A percentile compares a stretch with the other conserved stretches of the same genome.
phyloP scores from a whole-genome alignment of 2,329 filamentous ascomycete genomes.

The Chrysosporium keratinophilum region DNA sequence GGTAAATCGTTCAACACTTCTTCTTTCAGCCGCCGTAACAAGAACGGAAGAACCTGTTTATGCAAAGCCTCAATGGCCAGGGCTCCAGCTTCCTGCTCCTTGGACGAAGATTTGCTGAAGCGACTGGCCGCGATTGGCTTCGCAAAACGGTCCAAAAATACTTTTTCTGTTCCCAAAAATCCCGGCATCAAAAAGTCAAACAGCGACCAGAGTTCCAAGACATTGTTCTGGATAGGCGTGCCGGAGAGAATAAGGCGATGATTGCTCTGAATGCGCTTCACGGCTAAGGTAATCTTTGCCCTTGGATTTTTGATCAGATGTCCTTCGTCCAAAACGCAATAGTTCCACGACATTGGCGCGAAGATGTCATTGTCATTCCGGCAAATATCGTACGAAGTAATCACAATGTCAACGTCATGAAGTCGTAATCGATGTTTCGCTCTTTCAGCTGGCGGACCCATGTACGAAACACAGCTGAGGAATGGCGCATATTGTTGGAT shows the following conservation, averaged over 20 bases:
- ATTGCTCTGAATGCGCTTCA: conserved; percentile 82
- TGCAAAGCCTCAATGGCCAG: conserved; percentile 95
- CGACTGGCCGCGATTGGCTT: conserved; percentile 92
- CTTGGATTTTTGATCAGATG: conserved; percentile 98
- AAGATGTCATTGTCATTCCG: conserved; percentile 88
- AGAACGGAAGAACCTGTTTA: conserved; percentile 94
- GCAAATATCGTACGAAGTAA: conserved; percentile 97
- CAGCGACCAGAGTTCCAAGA: conserved; percentile 90
- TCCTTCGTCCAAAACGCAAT: conserved; percentile 91
- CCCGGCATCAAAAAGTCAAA: conserved; percentile 99
- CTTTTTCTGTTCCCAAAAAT: conserved; percentile 89
- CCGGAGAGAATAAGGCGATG: conserved; percentile 93
- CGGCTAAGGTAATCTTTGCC: conserved; percentile 86
- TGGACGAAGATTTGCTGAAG: conserved; percentile 93
- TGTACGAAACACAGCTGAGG: conserved; percentile 77
- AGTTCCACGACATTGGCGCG: conserved; percentile 83
- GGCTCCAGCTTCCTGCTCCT: conserved; percentile 94
- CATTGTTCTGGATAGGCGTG: conserved; percentile 96
- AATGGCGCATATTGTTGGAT: conserved; percentile 94
- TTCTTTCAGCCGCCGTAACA: conserved; percentile 90
- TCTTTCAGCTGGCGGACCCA: conserved; percentile 76
- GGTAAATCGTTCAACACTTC: conserved; percentile 93
- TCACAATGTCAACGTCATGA: conserved; percentile 74
- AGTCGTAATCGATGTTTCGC: conserved; percentile 59
- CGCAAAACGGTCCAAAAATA: conserved; percentile 90